Percentiles rank a stretch among this genome's conserved stretches.
Evolutionary conservation across 2,329 filamentous ascomycete species (phyloP).

Genomic region (Nothomitra cinnamomea): DNA sequence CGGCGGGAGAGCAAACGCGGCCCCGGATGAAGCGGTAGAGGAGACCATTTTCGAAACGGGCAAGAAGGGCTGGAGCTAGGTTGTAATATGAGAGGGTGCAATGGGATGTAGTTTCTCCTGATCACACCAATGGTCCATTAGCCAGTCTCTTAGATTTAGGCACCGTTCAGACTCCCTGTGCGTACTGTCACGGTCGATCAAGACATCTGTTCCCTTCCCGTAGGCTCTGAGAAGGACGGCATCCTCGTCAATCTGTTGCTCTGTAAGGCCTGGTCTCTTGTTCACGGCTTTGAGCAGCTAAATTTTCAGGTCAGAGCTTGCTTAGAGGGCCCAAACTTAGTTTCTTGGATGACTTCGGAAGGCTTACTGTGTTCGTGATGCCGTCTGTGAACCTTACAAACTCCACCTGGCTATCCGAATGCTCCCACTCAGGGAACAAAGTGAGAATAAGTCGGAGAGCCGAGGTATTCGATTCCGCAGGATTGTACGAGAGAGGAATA

Average conservation of each 20-base stretch:
- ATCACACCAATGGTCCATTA: not conserved
- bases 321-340: constrained; percentile 13
- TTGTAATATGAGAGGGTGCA: constrained; percentile 69
- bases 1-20: constrained; percentile 59
- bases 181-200: constrained; percentile 89
- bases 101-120: constrained; percentile 51
- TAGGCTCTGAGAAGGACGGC: constrained; percentile 85
- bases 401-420: constrained; percentile 55
- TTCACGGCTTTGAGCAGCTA: constrained; percentile 58
- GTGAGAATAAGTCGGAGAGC: constrained; percentile 64
- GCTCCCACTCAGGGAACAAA: constrained; percentile 69
- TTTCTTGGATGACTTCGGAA: constrained; percentile 8
- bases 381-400: constrained; percentile 91
- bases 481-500: constrained; percentile 66
- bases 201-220: constrained; percentile 79
- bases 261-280: constrained; percentile 47
- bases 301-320: constrained; percentile 4
- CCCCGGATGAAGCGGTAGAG: constrained; percentile 84
- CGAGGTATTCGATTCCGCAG: constrained; percentile 58
- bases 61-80: constrained; percentile 73
- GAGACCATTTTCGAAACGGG: constrained; percentile 89
- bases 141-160: not conserved
- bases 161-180: constrained; percentile 21
- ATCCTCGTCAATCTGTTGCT: constrained; percentile 64
- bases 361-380: constrained; percentile 76